Percentiles rank a stretch among this genome's conserved stretches.
phyloP scores from a whole-genome alignment of 805 yeast genomes.

The Wickerhamomyces ciferrii region DNA sequence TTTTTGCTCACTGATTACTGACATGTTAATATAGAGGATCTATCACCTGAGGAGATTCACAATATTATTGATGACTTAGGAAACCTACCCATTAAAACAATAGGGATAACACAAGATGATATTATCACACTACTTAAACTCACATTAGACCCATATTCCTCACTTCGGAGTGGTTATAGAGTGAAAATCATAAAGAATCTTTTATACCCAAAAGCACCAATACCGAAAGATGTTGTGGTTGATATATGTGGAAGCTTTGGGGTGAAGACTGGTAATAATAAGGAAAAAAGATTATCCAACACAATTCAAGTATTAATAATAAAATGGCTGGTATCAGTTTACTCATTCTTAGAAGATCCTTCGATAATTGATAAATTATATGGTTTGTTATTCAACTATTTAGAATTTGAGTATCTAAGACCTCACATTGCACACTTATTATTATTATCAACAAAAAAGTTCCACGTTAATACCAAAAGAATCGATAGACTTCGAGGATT shows the following conservation, averaged over 20 bases:
- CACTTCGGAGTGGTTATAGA: background rate
- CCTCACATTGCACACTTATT: constrained; percentile 27
- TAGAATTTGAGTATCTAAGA: constrained; percentile 31
- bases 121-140: constrained; percentile 4
- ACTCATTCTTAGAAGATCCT: constrained; percentile 17
- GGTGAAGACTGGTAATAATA: constrained; percentile 16
- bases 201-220: constrained; percentile 23
- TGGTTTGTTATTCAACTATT: constrained; percentile 26
- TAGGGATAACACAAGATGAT: constrained; percentile 8
- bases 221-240: constrained; percentile 20
- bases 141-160: constrained; percentile 5
- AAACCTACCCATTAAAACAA: background rate
- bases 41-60: background rate
- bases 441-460: constrained; percentile 24
- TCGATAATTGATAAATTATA: constrained; percentile 12
- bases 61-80: constrained; percentile 1
- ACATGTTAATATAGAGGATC: background rate
- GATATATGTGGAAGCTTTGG: constrained; percentile 27
- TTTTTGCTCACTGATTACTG: background rate
- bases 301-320: constrained; percentile 22
- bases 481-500: constrained; percentile 19
- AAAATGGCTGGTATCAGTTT: constrained; percentile 30
- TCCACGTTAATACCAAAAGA: constrained; percentile 26
- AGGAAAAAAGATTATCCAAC: constrained; percentile 13
- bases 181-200: constrained; percentile 20